phyloP scores from a whole-genome alignment of 2,329 filamentous ascomycete genomes.

The Fusarium sp. region DNA sequence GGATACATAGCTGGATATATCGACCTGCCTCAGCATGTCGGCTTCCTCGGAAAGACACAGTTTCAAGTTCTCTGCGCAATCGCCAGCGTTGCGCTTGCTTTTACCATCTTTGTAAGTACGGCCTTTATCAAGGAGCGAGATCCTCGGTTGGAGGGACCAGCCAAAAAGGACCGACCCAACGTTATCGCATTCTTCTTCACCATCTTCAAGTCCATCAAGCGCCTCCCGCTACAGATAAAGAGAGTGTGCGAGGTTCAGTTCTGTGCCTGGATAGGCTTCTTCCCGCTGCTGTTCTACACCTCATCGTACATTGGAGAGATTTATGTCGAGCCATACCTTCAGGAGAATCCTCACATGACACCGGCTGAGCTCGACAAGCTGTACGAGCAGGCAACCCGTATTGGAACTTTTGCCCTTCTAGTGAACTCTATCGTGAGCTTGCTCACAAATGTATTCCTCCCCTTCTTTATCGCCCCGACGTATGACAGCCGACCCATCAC shows the following conservation, averaged over 20 bases:
- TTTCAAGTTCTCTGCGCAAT: conserved; percentile 94
- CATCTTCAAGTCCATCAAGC: conserved; percentile 82
- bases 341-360: conserved; percentile 83
- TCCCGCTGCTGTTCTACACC: conserved; percentile 95
- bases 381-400: conserved; percentile 88
- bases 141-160: conserved; percentile 79
- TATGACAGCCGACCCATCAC: conserved; percentile 69
- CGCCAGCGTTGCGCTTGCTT: conserved; percentile 80
- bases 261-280: conserved; percentile 95
- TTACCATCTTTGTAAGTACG: conserved; percentile 81
- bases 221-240: conserved; percentile 85
- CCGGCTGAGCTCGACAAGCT: conserved; percentile 82
- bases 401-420: conserved; percentile 91
- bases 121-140: conserved; percentile 83
- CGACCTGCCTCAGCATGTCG: conserved; percentile 80
- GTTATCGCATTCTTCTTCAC: conserved; percentile 84
- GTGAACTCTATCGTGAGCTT: conserved; percentile 91
- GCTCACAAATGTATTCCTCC: conserved; percentile 84
- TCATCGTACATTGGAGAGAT: conserved; percentile 95
- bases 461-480: conserved; percentile 87
- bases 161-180: conserved; percentile 73
- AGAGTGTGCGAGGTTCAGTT: conserved; percentile 88
- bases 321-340: conserved; percentile 87
- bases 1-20: conserved; percentile 91
- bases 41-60: conserved; percentile 88